Base-by-base conservation (phyloP, 179 eudicot genomes). In the Corrigiola litoralis region DNA sequence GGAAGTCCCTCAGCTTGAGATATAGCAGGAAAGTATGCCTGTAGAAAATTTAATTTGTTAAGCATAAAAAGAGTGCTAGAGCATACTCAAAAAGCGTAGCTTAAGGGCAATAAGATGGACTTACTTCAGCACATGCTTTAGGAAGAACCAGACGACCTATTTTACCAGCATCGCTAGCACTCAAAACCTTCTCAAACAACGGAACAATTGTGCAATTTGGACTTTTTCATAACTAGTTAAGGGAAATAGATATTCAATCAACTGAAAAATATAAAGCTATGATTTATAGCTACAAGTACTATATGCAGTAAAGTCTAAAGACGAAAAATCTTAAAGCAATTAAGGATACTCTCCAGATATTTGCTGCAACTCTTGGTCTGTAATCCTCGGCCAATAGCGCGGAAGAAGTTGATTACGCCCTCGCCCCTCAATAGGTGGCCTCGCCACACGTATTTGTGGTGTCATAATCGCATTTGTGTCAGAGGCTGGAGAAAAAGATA, bases 161-260 rank as follows among this genome's bases (percentile, higher is more conserved):
- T 75, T 96, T 90, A 64, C 99, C 96, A 70, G 97, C 99, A 85
- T 95, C 99, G 72, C 99, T 95, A 53, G 97, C 99, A 81, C 99
- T 95, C 71, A 95, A 77, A 71, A 91, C 92, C 81, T 95, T 95
- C 52, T 95, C 99, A 70, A 95, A 95, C 76, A 95, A 75, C 38
- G 99, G 99, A 50, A 88, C 84, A 53, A 95, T 84, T 31, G 90
- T 88, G 61, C 97, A 87, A 71, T 95, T 95, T 68, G 99, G 82
- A 77, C 99, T 95, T 61, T 58, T 65, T 71, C 18, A 48, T 45
- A 52, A 65, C 31, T 71, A 42, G 77, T 87, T 58, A 90, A 86
- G 87, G n/a, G 81, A 81, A 78, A 51, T 65, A 36, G 67, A 8
- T 48, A 37, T 7, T 64, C 23, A 1, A 58, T 27, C 47, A 64